These are phyloP conservation scores for Ilex paraguariensis DNA, from an alignment of 305 asterid genomes.

Conservation along the genomic window DNA sequence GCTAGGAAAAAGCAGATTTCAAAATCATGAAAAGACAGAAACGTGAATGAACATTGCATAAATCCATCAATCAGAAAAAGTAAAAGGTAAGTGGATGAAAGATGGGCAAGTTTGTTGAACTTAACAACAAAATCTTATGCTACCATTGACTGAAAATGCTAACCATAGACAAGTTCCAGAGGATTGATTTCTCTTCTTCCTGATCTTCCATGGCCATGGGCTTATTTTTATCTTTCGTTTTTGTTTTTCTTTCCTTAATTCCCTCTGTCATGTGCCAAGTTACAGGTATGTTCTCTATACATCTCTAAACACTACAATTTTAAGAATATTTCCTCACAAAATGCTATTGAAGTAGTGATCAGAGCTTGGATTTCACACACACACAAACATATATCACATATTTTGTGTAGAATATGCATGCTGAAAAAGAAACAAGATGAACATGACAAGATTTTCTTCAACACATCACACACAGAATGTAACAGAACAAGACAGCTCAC, in stretches of 20 bases:
- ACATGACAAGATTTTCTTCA: no score
- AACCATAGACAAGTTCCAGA: slow-evolving; percentile 8
- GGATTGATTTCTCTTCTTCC: slow-evolving; percentile 18
- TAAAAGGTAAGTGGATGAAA: slow-evolving; percentile 26
- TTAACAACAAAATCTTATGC: slow-evolving; percentile 11
- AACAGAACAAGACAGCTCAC: no score
- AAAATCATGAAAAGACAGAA: slow-evolving; percentile 21
- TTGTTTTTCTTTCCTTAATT: slow-evolving; percentile 36
- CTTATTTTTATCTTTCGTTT: slow-evolving; percentile 17
- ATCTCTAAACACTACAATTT: background rate
- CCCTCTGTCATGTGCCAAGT: slow-evolving; percentile 58
- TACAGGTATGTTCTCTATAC: slow-evolving; percentile 49
- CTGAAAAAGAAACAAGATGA: no score
- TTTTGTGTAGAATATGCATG: no score
- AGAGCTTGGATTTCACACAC: no score
- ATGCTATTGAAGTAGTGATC: background rate
- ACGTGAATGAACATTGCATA: slow-evolving; percentile 30
- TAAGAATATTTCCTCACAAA: background rate
- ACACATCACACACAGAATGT: no score
- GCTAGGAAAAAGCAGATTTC: slow-evolving; percentile 18
- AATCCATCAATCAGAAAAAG: slow-evolving; percentile 25
- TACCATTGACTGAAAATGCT: slow-evolving; percentile 24
- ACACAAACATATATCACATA: no score
- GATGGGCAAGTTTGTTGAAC: slow-evolving; percentile 11
- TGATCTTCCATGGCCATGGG: slow-evolving; percentile 39